Conservation (phyloP, 1,284 basidiomycete species). For the Erythrobasidium hasegawianum region DNA sequence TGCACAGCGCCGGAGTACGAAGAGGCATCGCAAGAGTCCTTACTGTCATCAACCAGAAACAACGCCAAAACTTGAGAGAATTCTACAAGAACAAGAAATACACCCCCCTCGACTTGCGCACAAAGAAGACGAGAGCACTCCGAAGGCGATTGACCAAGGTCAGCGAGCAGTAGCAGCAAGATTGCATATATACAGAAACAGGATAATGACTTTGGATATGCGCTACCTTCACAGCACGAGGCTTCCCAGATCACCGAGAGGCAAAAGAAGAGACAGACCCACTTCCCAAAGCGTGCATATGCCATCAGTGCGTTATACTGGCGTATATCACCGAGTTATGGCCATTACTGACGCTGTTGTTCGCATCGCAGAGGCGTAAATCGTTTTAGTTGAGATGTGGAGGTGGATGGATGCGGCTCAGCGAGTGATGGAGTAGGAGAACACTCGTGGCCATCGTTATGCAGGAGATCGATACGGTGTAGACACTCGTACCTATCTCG, state of each 20-base stretch:
- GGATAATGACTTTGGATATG: no score
- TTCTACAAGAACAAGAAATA: conserved; percentile 98
- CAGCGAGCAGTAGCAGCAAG: no score
- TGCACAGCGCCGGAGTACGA: conserved; percentile 83
- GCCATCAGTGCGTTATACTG: conserved; percentile 50
- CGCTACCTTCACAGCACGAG: no score
- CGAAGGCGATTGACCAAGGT: conserved; percentile 89
- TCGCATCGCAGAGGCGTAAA: conserved; percentile 28
- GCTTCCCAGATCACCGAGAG: conserved; percentile 75
- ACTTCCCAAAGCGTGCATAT: conserved; percentile 68
- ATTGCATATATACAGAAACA: no score
- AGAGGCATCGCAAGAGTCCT: conserved; percentile 98
- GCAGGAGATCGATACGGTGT: no score
- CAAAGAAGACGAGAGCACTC: conserved; percentile 99
- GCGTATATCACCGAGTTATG: no score
- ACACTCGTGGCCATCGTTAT: no score
- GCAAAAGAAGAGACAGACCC: conserved; percentile 86
- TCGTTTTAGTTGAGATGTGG: not conserved
- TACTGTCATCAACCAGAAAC: conserved; percentile 98
- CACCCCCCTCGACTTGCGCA: conserved; percentile 92
- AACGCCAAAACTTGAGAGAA: conserved; percentile 92
- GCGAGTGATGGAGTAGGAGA: no score
- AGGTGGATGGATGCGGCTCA: no score
- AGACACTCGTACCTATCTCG: no score
- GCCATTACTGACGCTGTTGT: no score